Evolutionary conservation across 176 grass and related monocot species (phyloP), one percentile per base, ranked within the genome.

Genomic region (Miscanthus lutarioriparius): DNA sequence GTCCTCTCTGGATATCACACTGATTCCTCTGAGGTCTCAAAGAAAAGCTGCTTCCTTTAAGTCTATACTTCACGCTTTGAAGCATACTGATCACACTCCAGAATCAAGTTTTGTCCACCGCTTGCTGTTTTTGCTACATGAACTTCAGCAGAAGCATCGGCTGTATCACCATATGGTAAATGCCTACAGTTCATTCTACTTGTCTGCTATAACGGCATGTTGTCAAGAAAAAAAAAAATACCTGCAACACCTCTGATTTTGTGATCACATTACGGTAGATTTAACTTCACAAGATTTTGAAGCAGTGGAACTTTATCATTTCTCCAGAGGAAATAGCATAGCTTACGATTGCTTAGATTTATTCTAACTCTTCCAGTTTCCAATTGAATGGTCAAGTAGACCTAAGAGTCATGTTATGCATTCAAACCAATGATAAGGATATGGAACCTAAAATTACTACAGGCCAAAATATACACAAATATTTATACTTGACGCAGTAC

Each of bases 161-260:
- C 28, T 88, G 27, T 97, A 97, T 79, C 69, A 80, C 26, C 92
- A 93, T 81, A 78, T 88, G 90, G 95, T 95, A 90, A 70, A 56
- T 74, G 4, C 30, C 45, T n/a, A n/a, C 62, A 20, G 17, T 63
- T 69, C 9, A 41, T 10, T 41, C 8, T 41, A 41, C 9, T 39
- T 58, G n/a, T 69, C 54, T 76, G 16, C 48, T 80, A 59, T 0
- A 44, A 35, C 45, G 22, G 49, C 2, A 67, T 77, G 44, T 68
- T 16, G 22, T 10, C 40, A 41, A 41, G 9, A 41, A 41, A 10
- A 41, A 2, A 41, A 41, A 41, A 1, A 22, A n/a, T n/a, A n/a
- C 36, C 9, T 76, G 74, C 48, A 74, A 25, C 32, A 72, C 38
- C 25, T 62, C 7, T 64, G 7, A 9, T 47, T 40, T 71, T 75